Evolutionary conservation across 345 rosid species (phyloP), one percentile per base, ranked within the genome.

Genomic region (Lepidium africanum): DNA sequence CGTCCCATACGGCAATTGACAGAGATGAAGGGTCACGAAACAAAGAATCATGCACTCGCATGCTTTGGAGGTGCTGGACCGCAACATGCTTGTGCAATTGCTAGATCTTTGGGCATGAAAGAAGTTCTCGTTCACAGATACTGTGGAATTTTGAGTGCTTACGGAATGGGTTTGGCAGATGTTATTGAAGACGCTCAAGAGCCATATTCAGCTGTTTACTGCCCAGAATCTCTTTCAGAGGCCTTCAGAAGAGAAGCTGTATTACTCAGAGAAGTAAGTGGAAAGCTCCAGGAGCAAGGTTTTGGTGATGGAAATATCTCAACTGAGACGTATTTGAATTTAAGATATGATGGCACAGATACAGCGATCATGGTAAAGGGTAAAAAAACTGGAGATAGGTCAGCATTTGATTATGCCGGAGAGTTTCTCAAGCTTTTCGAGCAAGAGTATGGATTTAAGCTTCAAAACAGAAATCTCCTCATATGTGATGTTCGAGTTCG

Each of bases 51-150:
- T 63, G 91, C 96, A 6, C 96, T 94, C 51, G 99, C 89, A 63
- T 94, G 97, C 79, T 94, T 94, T 72, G 99, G 99, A 49, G 99
- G 96, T 66, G 99, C 97, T 71, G 99, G 99, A 45, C 97, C 99
- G 41, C 99, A 94, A 15, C 99, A 90, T 82, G 89, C 98, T 40
- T 93, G 98, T 79, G 96, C 98, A 43, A 88, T 93, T 54, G 96
- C 98, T 43, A 80, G 92, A 79, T 87, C 91, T 27, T 63, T 93
- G 80, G 97, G 98, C 48, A 93, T 93, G 98, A 88, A 67, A 51
- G 97, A 88, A 77, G 94, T 93, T 39, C 84, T 93, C 45, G 79
- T 93, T 69, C 98, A 93, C 72, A 82, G 84, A 71, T 88, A 84
- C 67, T 90, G 97, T 74, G 98, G 97, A 53, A 90, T 93, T 65